Base-by-base conservation (phyloP, 305 asterid species). In the Lippia alba region DNA sequence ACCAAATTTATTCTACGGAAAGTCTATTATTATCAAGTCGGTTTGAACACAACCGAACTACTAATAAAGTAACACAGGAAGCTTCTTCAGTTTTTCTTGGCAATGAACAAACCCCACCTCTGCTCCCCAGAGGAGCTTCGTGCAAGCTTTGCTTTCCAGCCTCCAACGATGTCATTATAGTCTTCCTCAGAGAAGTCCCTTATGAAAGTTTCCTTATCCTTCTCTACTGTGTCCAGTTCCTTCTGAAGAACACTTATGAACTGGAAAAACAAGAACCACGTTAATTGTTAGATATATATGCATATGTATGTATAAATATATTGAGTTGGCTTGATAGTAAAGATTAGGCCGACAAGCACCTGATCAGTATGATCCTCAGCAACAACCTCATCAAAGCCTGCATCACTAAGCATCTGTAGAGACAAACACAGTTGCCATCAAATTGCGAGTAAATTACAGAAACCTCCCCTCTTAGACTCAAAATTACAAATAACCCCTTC, bases 91-190 rank as follows among this genome's bases (percentile, higher is more conserved):
- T 74, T 72, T 71, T 91, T 94, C 81, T 78, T 78, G 85, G 95
- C 97, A 56, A 89, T 81, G 39, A 94, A 91, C 85, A 94, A 80
- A 64, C 99, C 99, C 99, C 99, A 91, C 77, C 89, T 83, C 87
- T 94, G 99, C 88, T 94, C 97, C 2, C 97, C 99, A 1, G 93
- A 84, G 19, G 93, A 80, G 69, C 91, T 91, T 77, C 99, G 72
- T 34, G 81, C 66, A 16, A 94, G 86, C 87, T 94, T 94, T 12
- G 97, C 83, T 10, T 89, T 89, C 99, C 99, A 94, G 3, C 97
- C 97, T 46, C 94, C 96, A 12, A 91, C 96, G 50, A 94, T 94
- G 9, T 88, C 96, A 14, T 94, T 72, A 46, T 88, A 94, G 87
- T 91, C 99, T 63, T 91, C 89, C 77, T 92, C 90, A 15, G 98